phyloP scores from a whole-genome alignment of 306 rosid species.

The Ammopiptanthus mongolicus region DNA sequence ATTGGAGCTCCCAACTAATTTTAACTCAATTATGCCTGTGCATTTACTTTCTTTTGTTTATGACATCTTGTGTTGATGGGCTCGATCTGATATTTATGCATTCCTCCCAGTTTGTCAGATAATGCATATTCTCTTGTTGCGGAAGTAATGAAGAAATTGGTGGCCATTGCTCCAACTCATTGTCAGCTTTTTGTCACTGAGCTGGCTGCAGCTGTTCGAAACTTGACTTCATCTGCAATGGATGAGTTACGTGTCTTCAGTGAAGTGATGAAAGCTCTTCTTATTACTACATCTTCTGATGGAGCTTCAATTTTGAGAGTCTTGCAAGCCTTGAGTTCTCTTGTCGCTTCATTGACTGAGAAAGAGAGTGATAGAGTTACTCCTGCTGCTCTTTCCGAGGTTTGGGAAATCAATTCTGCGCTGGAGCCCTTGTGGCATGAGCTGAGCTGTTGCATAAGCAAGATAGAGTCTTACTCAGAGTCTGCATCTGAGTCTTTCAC shows the following conservation, averaged over 20 bases:
- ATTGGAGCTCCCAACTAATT: background rate
- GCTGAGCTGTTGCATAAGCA: slow-evolving; percentile 88
- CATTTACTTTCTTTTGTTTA: background rate
- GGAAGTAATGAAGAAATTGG: slow-evolving; percentile 95
- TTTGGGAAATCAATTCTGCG: slow-evolving; percentile 78
- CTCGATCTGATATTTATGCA: slow-evolving; percentile 29
- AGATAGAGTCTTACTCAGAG: slow-evolving; percentile 89
- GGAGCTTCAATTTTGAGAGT: slow-evolving; percentile 98
- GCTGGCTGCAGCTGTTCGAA: slow-evolving; percentile 77
- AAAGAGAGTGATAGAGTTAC: slow-evolving; percentile 45
- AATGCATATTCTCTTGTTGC: slow-evolving; percentile 83
- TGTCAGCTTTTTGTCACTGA: slow-evolving; percentile 78
- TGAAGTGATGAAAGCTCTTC: slow-evolving; percentile 74
- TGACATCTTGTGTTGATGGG: background rate
- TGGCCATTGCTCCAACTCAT: slow-evolving; percentile 85
- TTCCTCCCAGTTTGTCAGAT: slow-evolving; percentile 71
- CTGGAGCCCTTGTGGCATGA: slow-evolving; percentile 97
- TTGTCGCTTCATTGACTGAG: slow-evolving; percentile 58
- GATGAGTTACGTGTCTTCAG: slow-evolving; percentile 69
- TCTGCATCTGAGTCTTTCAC: slow-evolving; percentile 49
- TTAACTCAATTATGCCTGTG: background rate
- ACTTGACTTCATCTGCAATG: slow-evolving; percentile 84
- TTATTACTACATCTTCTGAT: slow-evolving; percentile 74
- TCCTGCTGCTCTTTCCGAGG: slow-evolving; percentile 60
- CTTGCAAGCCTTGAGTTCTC: slow-evolving; percentile 90